Evolutionary conservation across 352 stramenopile species (phyloP), one percentile per base, ranked within the genome.

Genomic region (Phytophthora cryptogea): DNA sequence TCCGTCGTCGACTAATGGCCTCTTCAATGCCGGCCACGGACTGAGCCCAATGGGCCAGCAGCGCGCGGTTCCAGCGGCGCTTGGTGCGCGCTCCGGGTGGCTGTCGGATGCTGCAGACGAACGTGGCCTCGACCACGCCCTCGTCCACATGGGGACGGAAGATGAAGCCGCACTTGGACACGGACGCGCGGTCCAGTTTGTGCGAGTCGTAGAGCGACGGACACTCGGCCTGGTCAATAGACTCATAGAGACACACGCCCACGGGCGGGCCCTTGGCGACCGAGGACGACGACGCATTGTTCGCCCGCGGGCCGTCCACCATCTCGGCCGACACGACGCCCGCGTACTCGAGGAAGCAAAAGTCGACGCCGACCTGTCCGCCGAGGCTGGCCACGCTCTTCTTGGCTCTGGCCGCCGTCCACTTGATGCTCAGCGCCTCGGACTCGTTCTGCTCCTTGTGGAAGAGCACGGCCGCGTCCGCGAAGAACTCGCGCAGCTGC

Each of bases 351-450:
- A 94, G 60, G 9, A 94, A 46, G 46, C 84, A 94, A 17, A 91
- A 88, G 61, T 94, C 84, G 20, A 81, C 54, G 13, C 66, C 72
- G 42, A 80, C 76, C 30, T 83, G 63, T 35, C 64, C 68, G 45
- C 75, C 71, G 20, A 78, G 49, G 39, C 68, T 76, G 17, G 82
- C 66, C 31, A 71, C 65, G 17, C 71, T 82, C 65, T 90, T 89
- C 58, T 90, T 90, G 46, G 74, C 78, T 27, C 81, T 70, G 32
- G 83, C 76, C 14, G 81, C 84, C 33, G 86, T 61, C 84, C 84
- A 94, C 60, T 94, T 94, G 69, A 94, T 84, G 55, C 78, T 83
- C 37, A 94, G 66, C 42, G 74, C 80, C 51, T 94, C 84, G n/a
- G 58, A 76, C 40, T 94, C 84, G 62, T 87, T 86, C 59, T 88